These are phyloP conservation scores for Chaetomium sp. DNA, from an alignment of 2,329 filamentous ascomycete genomes.

Conservation along the genomic window DNA sequence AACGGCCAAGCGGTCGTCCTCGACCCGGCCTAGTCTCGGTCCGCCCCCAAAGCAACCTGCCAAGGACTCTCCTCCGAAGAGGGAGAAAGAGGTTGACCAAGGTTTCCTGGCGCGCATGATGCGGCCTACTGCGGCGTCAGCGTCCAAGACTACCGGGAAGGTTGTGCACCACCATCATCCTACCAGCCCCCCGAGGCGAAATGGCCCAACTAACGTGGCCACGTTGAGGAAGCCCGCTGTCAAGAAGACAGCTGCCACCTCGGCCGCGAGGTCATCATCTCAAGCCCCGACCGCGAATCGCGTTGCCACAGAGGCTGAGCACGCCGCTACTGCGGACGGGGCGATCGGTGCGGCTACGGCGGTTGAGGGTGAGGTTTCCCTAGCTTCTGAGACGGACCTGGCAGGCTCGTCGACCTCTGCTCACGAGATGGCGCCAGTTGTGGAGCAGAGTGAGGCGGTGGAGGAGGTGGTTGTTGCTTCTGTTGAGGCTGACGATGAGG, in stretches of 20 bases:
- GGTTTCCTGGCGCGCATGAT: conserved; percentile 76
- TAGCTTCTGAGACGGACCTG: neutral
- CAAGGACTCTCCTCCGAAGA: conserved; percentile 42
- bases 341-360: neutral
- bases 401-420: neutral
- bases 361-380: neutral
- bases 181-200: conserved; percentile 42
- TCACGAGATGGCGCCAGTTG: conserved; percentile 20
- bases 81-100: conserved; percentile 55
- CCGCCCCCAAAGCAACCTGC: conserved; percentile 53
- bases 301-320: conserved; percentile 11
- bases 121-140: conserved; percentile 64
- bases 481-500: neutral
- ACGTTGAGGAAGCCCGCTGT: conserved; percentile 5
- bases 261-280: neutral
- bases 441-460: conserved; percentile 21
- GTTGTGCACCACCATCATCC: conserved; percentile 25
- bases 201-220: conserved; percentile 20
- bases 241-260: conserved; percentile 10
- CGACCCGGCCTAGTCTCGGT: conserved; percentile 45
- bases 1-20: conserved; percentile 30
- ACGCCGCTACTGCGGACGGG: conserved; percentile 17
- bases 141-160: conserved; percentile 63
- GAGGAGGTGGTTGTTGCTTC: conserved; percentile 13
- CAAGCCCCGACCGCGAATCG: conserved; percentile 1